Evolutionary conservation across 2,329 filamentous ascomycete species (phyloP).

Genomic region (Fusarium verrucosum): DNA sequence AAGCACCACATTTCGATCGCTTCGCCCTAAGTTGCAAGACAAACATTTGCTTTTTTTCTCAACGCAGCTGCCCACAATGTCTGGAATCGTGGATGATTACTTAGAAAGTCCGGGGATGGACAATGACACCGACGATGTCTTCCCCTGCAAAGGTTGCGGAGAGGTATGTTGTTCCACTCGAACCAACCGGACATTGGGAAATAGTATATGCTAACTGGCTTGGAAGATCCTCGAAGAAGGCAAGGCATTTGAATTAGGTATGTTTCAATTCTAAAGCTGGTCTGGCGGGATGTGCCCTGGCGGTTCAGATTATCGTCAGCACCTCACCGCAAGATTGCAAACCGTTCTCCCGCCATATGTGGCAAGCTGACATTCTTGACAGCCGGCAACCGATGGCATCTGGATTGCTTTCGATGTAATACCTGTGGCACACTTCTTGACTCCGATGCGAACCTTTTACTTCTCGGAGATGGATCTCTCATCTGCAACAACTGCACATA

Average conservation of each 20-base stretch:
- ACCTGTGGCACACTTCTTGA: constrained; percentile 95
- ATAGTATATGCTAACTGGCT: constrained; percentile 31
- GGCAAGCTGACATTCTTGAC: constrained; percentile 44
- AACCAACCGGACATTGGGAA: background rate
- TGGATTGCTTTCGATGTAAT: constrained; percentile 98
- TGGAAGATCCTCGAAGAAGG: constrained; percentile 93
- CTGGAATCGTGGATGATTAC: constrained; percentile 67
- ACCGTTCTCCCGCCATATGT: constrained; percentile 1
- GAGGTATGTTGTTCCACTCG: constrained; percentile 67
- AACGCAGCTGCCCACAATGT: constrained; percentile 50
- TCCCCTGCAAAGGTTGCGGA: constrained; percentile 92
- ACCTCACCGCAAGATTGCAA: constrained; percentile 24
- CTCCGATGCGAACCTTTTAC: constrained; percentile 95
- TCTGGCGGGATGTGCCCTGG: background rate
- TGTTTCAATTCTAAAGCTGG: constrained; percentile 43
- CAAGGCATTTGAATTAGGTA: constrained; percentile 97
- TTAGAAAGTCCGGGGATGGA: constrained; percentile 72
- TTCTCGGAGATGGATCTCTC: constrained; percentile 95
- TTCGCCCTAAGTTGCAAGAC: constrained; percentile 15
- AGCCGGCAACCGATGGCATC: constrained; percentile 98
- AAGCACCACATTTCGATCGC: constrained; percentile 23
- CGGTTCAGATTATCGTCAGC: constrained; percentile 2
- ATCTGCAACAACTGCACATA: constrained; percentile 99
- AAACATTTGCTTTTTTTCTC: constrained; percentile 8
- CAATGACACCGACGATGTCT: constrained; percentile 81